A percentile compares a stretch with the other conserved stretches of the same genome.
These are phyloP conservation scores for Pestalotiopsis sp. DNA, from an alignment of 2,329 filamentous ascomycete genomes.

Conservation along the genomic window DNA sequence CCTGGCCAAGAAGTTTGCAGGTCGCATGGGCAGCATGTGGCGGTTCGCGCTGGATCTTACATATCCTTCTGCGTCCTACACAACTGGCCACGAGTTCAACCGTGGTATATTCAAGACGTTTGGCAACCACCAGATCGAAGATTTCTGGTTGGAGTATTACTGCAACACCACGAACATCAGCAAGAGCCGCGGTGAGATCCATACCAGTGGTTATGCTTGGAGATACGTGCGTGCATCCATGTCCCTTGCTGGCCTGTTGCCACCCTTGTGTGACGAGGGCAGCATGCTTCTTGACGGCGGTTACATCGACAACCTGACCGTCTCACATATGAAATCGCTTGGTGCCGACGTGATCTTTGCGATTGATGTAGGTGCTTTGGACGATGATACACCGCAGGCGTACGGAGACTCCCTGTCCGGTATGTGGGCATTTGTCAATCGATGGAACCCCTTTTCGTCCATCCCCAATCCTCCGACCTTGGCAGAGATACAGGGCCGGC, in stretches of 20 bases:
- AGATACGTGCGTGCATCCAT: slow-evolving; percentile 95
- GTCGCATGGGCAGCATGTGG: slow-evolving; percentile 99
- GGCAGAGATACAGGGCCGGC: slow-evolving; percentile 90
- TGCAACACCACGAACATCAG: slow-evolving; percentile 99
- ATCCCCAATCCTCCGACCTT: slow-evolving; percentile 92
- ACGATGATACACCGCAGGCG: slow-evolving; percentile 87
- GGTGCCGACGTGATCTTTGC: slow-evolving; percentile 95
- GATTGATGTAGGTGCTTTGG: slow-evolving; percentile 88
- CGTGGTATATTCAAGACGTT: slow-evolving; percentile 99
- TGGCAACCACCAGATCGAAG: slow-evolving; percentile 94
- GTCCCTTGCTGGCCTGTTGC: slow-evolving; percentile 90
- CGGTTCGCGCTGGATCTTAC: slow-evolving; percentile 95
- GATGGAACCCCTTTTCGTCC: slow-evolving; percentile 94
- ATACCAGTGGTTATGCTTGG: slow-evolving; percentile 97
- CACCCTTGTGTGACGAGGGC: slow-evolving; percentile 94
- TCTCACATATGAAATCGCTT: slow-evolving; percentile 94
- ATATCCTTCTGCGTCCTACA: slow-evolving; percentile 95
- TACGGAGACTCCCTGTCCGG: slow-evolving; percentile 95
- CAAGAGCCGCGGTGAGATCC: slow-evolving; percentile 87
- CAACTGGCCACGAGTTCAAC: slow-evolving; percentile 98
- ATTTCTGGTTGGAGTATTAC: slow-evolving; percentile 98
- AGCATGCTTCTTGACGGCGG: slow-evolving; percentile 96
- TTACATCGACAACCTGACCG: slow-evolving; percentile 96
- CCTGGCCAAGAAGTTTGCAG: slow-evolving; percentile 93
- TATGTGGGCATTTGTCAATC: slow-evolving; percentile 91